phyloP scores from a whole-genome alignment of 192 early-diverging fungal species.

The Coemansia javaensis region DNA sequence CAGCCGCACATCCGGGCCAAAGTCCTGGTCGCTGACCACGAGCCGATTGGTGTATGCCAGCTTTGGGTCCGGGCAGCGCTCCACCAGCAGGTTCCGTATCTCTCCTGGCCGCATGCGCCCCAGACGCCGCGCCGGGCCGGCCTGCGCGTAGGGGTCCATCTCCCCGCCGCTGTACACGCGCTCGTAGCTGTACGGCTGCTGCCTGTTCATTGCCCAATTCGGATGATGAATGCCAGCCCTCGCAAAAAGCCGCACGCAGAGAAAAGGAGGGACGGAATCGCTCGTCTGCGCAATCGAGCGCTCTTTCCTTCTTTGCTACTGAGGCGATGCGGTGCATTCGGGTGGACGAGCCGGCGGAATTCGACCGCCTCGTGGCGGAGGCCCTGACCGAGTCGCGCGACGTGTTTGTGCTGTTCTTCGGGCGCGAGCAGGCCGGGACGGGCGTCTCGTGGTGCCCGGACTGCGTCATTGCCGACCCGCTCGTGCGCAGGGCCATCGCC shows the following conservation, averaged over 20 bases:
- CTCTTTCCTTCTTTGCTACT: no score
- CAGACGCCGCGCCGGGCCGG: constrained; percentile 4
- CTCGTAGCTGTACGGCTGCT: constrained; percentile 39
- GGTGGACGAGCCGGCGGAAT: constrained; percentile 16
- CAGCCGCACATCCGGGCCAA: constrained; percentile 64
- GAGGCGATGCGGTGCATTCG: constrained; percentile 47
- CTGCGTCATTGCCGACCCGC: constrained; percentile 46
- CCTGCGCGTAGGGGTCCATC: constrained; percentile 33
- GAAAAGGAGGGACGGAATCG: no score
- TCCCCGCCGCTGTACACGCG: constrained; percentile 35
- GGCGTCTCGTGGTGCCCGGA: constrained; percentile 42
- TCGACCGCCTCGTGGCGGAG: constrained; percentile 10
- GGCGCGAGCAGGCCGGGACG: constrained; percentile 25
- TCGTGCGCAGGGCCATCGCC: constrained; percentile 28
- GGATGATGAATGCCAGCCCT: no score
- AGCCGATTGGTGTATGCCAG: constrained; percentile 71
- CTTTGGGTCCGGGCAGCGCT: constrained; percentile 44
- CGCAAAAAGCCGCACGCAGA: no score
- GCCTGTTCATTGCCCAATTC: constrained; percentile 34
- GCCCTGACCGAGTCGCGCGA: constrained; percentile 7
- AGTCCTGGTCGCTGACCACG: constrained; percentile 67
- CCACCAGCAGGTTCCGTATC: constrained; percentile 36
- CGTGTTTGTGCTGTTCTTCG: constrained; percentile 48
- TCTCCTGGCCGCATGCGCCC: constrained; percentile 15
- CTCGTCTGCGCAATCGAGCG: no score